Conservation (phyloP, 2,329 filamentous ascomycete species). For the Magnaporthales sp. region DNA sequence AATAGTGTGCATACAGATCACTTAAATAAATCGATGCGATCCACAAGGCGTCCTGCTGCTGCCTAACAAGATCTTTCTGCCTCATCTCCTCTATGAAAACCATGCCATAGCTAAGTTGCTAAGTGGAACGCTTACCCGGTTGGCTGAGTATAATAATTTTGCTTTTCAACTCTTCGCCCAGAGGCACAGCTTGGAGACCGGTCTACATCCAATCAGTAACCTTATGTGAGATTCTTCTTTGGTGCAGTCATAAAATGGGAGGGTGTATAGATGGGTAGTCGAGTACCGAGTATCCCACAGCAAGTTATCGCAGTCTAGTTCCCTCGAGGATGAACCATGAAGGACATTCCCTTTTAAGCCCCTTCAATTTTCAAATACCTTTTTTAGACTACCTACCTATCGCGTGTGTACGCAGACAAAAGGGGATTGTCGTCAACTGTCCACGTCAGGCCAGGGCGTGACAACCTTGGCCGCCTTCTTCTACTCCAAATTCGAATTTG, state of each 20-base stretch:
- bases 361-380: background rate
- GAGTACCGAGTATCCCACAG: no score
- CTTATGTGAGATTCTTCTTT: no score
- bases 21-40: no score
- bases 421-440: background rate
- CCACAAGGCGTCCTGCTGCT: no score
- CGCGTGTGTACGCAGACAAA: background rate
- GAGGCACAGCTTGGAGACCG: background rate
- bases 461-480: background rate
- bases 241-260: background rate
- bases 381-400: background rate
- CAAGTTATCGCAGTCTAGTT: no score
- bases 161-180: background rate
- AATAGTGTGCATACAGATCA: no score
- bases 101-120: background rate
- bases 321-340: no score
- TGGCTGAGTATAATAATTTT: background rate
- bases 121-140: background rate
- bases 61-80: background rate
- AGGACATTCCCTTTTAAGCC: background rate
- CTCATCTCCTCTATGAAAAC: background rate
- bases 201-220: background rate
- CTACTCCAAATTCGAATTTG: background rate
- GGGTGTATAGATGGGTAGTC: background rate
- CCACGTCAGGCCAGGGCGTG: background rate